phyloP scores from a whole-genome alignment of 106 monocot species.

The Xerophyta viscosa region DNA sequence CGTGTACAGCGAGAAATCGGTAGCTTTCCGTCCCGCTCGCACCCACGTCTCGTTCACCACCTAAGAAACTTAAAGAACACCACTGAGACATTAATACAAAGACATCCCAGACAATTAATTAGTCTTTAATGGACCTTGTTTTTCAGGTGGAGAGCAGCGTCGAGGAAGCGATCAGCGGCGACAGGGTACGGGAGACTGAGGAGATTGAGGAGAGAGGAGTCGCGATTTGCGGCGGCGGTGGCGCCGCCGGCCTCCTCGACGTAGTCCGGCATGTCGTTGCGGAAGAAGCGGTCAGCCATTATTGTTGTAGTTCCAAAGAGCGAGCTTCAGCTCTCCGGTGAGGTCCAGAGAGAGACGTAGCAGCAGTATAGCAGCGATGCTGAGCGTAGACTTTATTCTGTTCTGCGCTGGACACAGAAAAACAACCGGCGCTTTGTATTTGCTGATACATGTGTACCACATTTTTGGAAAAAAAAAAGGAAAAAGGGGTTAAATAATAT shows the following conservation, averaged over 20 bases:
- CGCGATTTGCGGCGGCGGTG: neutral
- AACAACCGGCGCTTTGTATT: no score
- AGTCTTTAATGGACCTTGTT: conserved; percentile 19
- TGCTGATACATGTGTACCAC: no score
- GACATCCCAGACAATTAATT: neutral
- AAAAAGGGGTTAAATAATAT: no score
- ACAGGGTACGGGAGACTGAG: conserved; percentile 41
- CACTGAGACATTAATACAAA: neutral
- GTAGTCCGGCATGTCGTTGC: conserved; percentile 57
- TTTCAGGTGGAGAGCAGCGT: conserved; percentile 44
- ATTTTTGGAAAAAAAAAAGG: no score
- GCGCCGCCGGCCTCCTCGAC: conserved; percentile 26
- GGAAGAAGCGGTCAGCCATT: conserved; percentile 73
- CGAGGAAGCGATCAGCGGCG: conserved; percentile 31
- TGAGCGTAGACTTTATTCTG: no score
- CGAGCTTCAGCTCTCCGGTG: no score
- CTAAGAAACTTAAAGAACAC: conserved; percentile 17
- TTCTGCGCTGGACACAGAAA: no score
- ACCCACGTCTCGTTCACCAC: conserved; percentile 74
- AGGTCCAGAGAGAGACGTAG: no score
- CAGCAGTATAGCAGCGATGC: no score
- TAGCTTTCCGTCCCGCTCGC: conserved; percentile 15
- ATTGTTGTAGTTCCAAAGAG: no score
- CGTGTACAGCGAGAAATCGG: conserved; percentile 62
- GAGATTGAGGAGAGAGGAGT: conserved; percentile 28